These are phyloP conservation scores for Trichoderma pleuroti DNA, from an alignment of 2,329 filamentous ascomycete genomes.

Conservation along the genomic window DNA sequence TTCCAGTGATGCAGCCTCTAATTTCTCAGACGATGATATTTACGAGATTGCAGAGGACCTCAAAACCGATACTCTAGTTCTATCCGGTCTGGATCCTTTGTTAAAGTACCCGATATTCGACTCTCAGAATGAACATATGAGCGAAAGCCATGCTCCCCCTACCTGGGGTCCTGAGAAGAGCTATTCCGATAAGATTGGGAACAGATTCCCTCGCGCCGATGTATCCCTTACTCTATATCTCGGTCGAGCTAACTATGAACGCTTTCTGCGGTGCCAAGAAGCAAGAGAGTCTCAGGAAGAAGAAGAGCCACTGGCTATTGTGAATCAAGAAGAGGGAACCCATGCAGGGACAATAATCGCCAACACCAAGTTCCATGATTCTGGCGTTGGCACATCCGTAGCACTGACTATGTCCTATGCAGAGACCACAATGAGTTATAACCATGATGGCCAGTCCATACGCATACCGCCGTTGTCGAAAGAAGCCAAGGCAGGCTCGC, in stretches of 20 bases:
- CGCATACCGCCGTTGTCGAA: neutral
- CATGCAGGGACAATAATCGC: neutral
- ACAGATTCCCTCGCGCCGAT: neutral
- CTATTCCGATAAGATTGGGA: neutral
- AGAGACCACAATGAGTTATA: neutral
- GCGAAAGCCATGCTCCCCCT: neutral
- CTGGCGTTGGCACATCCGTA: neutral
- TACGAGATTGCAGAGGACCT: conserved; percentile 6
- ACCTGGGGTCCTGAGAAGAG: neutral
- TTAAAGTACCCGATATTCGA: neutral
- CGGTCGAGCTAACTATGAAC: neutral
- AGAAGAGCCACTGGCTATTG: fast-evolving
- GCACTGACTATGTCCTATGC: neutral
- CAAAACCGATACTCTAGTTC: neutral
- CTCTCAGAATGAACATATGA: neutral
- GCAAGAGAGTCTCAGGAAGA: neutral
- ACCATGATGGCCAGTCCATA: neutral
- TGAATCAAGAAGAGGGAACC: neutral
- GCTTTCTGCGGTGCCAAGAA: neutral
- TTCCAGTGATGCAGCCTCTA: neutral
- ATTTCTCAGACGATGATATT: neutral
- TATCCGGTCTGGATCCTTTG: neutral
- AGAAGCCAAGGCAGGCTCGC: neutral
- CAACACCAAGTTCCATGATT: neutral
- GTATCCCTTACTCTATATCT: neutral